Evolutionary conservation across 2,329 filamentous ascomycete genomes (phyloP).

Genomic region (Fusarium sp.): DNA sequence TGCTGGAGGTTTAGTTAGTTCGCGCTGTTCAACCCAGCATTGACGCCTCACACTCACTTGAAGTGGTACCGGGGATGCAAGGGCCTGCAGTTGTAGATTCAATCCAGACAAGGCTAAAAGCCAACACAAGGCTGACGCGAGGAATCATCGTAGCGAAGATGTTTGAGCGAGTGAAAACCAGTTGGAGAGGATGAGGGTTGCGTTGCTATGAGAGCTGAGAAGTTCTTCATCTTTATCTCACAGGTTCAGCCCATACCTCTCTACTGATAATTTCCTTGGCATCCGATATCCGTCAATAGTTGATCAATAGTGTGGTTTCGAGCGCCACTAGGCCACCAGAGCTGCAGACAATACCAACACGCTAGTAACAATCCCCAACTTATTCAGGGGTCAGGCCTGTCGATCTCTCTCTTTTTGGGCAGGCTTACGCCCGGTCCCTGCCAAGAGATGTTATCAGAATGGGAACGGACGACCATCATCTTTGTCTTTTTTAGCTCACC

Average conservation of each 20-base stretch:
- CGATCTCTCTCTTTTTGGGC: not conserved
- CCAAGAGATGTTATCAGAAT: not conserved
- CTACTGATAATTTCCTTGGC: not conserved
- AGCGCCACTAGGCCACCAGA: not conserved
- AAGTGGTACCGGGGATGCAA: not conserved
- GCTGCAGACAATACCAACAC: not conserved
- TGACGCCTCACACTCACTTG: not conserved
- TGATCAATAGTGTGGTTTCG: not conserved
- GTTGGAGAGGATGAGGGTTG: not conserved
- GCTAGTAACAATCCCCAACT: not conserved
- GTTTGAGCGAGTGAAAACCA: not conserved
- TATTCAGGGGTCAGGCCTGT: not conserved
- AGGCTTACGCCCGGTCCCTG: not conserved
- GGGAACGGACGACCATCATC: not conserved
- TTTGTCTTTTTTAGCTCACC: not conserved
- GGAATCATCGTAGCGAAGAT: not conserved
- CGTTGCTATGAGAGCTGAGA: not conserved
- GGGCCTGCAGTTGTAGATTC: not conserved
- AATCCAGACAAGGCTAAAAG: not conserved
- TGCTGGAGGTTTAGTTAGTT: not conserved
- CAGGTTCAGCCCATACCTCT: not conserved
- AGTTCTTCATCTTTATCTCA: not conserved
- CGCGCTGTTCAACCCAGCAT: not conserved
- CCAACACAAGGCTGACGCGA: not conserved
- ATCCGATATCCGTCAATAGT: not conserved